A percentile compares a stretch with the other conserved stretches of the same genome.
These are phyloP conservation scores for Phanerodontia chrysosporium DNA, from an alignment of 768 basidiomycete genomes.

Conservation along the genomic window DNA sequence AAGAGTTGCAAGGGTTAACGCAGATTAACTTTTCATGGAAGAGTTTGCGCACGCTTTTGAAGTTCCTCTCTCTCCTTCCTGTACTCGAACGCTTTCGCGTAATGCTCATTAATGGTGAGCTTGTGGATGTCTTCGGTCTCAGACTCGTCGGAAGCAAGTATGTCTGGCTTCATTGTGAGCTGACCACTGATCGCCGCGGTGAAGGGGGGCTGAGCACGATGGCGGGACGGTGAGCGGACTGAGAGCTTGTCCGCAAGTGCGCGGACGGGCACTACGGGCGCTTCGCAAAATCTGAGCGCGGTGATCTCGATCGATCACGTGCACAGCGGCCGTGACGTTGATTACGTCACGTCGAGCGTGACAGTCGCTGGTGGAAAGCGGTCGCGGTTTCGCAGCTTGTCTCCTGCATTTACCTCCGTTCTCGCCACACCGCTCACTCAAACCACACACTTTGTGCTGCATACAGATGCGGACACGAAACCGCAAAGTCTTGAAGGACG, in stretches of 20 bases:
- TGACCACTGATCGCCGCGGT: too few species aligned
- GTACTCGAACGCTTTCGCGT: conserved; percentile 78
- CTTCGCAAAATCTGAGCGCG: background rate
- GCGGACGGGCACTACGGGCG: background rate
- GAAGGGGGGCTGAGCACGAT: too few species aligned
- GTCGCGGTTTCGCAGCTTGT: background rate
- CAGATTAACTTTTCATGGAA: background rate
- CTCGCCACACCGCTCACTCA: background rate
- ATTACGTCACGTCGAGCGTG: background rate
- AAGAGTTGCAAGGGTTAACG: conserved; percentile 2
- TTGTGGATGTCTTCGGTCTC: conserved; percentile 41
- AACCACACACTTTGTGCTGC: background rate
- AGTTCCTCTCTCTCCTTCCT: conserved; percentile 86
- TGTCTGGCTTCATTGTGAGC: background rate
- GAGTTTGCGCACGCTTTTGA: conserved; percentile 52
- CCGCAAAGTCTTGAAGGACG: conserved; percentile 19
- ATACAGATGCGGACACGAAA: conserved; percentile 6
- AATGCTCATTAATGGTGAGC: conserved; percentile 70
- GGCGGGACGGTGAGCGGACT: background rate
- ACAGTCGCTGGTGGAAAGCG: background rate
- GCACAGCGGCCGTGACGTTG: background rate
- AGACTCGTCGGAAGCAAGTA: conserved; percentile 26
- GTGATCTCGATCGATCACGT: conserved; percentile 3
- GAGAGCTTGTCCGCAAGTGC: background rate
- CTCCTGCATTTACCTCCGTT: background rate